Evolutionary conservation across 83 land plant genomes (phyloP), one percentile per base, ranked within the genome.

Genomic region (Larix sibirica): DNA sequence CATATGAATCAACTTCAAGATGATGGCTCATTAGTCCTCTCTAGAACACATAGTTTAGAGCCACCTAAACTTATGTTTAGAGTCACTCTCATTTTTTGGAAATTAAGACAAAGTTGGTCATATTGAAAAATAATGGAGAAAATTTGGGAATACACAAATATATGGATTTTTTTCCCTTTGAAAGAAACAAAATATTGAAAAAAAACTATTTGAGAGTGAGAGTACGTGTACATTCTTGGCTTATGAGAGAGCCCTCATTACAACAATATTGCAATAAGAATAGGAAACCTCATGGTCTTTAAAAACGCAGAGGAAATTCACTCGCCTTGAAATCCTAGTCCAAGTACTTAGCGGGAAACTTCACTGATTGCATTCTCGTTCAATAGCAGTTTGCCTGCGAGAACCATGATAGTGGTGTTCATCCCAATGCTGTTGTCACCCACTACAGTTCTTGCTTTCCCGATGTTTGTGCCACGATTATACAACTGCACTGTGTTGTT

Each of bases 301-400:
- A 23, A 86, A 82, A 1, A 83, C 10, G 21, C 74, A 56, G 60
- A 92, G 40, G 0, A 90, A 7, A 13, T 23, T 74, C 1, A 90
- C 89, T 18, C 77, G 89, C 7, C 94, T 92, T 12, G 89, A 36
- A 50, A 92, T 21, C 61, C 79, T 83, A 0, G 86, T 81, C 28
- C 18, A 13, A 17, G 92, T 79, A 42, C 20, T 71, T 23, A 92
- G 8, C 0, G 80, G 83, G 73, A 92, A 7, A n/a, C 8, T 0
- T 0, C 88, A 17, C 24, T 13, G 4, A 31, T 0, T 6, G 87
- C 59, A 5, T 77, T 23, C 7, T 58, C 44, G 6, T 65, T 38
- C 1, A 42, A 16, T 16, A 91, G 47, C 33, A 89, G 1, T 69
- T 20, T 38, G n/a, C 67, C 88, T 1, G 68, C 66, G n/a, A 80